Conservation (phyloP, 495 filamentous ascomycete genomes). For the Umbilicaria muhlenbergii region DNA sequence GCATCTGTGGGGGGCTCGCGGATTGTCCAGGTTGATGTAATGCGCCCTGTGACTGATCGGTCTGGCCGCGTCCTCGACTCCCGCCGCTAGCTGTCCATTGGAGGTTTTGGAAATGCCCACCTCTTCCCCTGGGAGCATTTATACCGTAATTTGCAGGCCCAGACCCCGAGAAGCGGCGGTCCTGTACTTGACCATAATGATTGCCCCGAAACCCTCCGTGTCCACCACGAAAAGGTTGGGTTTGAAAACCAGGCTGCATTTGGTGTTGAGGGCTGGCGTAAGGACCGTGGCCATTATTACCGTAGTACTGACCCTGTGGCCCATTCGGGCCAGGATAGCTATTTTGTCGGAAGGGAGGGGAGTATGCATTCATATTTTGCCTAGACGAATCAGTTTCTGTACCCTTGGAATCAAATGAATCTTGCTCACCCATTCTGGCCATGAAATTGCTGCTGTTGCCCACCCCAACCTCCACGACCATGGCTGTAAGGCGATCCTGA, state of each 20-base stretch:
- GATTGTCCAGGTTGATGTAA: slow-evolving; percentile 12
- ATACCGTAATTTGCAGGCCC: slow-evolving; percentile 21
- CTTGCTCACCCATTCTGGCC: slow-evolving; percentile 43
- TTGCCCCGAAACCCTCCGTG: slow-evolving; percentile 37
- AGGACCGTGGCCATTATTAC: slow-evolving; percentile 34
- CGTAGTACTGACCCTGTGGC: slow-evolving; percentile 36
- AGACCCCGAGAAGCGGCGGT: slow-evolving; percentile 36
- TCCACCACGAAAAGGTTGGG: slow-evolving; percentile 36
- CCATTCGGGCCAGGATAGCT: slow-evolving; percentile 28
- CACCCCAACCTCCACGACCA: slow-evolving; percentile 40
- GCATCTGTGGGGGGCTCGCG: slow-evolving; percentile 13
- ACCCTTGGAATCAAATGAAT: background rate
- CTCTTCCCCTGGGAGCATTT: slow-evolving; percentile 20
- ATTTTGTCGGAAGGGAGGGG: slow-evolving; percentile 35
- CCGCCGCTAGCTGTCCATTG: slow-evolving; percentile 40
- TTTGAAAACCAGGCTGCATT: slow-evolving; percentile 31
- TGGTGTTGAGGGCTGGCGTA: slow-evolving; percentile 36
- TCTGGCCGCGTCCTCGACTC: slow-evolving; percentile 27
- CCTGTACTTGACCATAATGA: slow-evolving; percentile 32
- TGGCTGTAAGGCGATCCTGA: slow-evolving; percentile 46
- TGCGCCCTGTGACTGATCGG: slow-evolving; percentile 18
- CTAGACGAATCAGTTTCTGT: background rate
- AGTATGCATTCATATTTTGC: slow-evolving; percentile 19
- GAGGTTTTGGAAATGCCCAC: slow-evolving; percentile 40
- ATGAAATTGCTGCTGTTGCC: slow-evolving; percentile 37